Evolutionary conservation across 2,329 filamentous ascomycete genomes (phyloP).

Genomic region (Periconia sp.): DNA sequence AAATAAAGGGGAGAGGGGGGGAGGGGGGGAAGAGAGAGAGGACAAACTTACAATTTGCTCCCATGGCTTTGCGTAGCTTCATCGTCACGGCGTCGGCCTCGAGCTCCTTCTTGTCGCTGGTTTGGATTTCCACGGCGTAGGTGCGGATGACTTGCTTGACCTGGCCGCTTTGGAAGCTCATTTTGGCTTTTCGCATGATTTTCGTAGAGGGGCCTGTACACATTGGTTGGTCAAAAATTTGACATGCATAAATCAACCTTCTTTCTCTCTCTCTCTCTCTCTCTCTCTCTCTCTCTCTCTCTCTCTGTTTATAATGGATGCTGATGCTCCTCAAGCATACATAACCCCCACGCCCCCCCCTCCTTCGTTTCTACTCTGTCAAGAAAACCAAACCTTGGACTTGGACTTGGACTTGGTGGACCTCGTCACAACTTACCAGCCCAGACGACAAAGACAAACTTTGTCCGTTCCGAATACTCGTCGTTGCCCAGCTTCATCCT

Average conservation of each 20-base stretch:
- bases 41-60: conserved; percentile 68
- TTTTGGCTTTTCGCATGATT: conserved; percentile 73
- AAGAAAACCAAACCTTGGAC: too few relatives aligned
- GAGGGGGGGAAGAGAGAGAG: neutral
- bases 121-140: conserved; percentile 70
- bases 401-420: too few relatives aligned
- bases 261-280: too few relatives aligned
- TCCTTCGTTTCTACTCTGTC: too few relatives aligned
- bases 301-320: too few relatives aligned
- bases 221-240: too few relatives aligned
- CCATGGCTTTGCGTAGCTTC: conserved; percentile 68
- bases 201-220: conserved; percentile 55
- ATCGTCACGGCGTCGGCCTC: conserved; percentile 67
- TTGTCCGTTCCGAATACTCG: conserved; percentile 70
- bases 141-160: conserved; percentile 70
- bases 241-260: too few relatives aligned
- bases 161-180: conserved; percentile 69
- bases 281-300: too few relatives aligned
- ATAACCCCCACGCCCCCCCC: too few relatives aligned
- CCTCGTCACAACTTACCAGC: conserved; percentile 68
- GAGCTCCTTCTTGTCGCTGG: conserved; percentile 65
- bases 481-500: conserved; percentile 71
- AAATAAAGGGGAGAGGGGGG: neutral
- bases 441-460: conserved; percentile 73
- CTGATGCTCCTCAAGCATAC: too few relatives aligned